Evolutionary conservation across 2,329 filamentous ascomycete genomes (phyloP), one percentile per base, ranked within the genome.

Genomic region (Monilinia fructigena): DNA sequence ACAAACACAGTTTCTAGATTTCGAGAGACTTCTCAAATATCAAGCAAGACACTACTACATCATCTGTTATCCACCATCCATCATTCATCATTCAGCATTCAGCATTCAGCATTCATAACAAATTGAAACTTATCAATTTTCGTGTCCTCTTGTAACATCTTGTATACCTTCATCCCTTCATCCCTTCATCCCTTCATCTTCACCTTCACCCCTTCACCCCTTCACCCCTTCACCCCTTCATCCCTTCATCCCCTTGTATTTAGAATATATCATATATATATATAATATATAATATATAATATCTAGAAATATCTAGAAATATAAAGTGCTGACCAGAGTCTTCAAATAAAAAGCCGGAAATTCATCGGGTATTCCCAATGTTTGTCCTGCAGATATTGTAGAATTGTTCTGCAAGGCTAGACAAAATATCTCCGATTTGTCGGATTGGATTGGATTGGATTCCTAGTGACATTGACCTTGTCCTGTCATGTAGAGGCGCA

Each of bases 341-440:
- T 60, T 26, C 12, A 23, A 48, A 50, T 45, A 60, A 45, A 35
- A 50, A 48, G 45, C 56, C 56, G 28, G 38, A 60, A 60, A 50
- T 60, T 12, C n/a, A 38, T 48, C 42, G 56, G 56, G 20, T 48
- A 50, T 31, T 38, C 28, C 56, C 42, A 50, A 38, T 23, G 45
- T 47, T 47, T 47, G 55, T 60, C 56, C 50, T 50, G 53, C 52
- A 58, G 56, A 59, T 47, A 40, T 47, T 47, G 40, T 31, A 47
- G 55, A 47, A 50, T 59, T 14, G 56, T 50, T 28, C 38, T 64
- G 53, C 52, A 64, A 64, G 53, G 62, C 62, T 64, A 45, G 42
- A 38, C 38, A 23, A n/a, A 50, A 60, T 50, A 48, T 50, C 28
- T 42, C 56, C 42, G 56, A 50, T 50, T 60, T 35, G 31, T 35